These are phyloP conservation scores for Yamadazyma triangularis DNA, from an alignment of 1,139 yeast genomes.

Conservation along the genomic window DNA sequence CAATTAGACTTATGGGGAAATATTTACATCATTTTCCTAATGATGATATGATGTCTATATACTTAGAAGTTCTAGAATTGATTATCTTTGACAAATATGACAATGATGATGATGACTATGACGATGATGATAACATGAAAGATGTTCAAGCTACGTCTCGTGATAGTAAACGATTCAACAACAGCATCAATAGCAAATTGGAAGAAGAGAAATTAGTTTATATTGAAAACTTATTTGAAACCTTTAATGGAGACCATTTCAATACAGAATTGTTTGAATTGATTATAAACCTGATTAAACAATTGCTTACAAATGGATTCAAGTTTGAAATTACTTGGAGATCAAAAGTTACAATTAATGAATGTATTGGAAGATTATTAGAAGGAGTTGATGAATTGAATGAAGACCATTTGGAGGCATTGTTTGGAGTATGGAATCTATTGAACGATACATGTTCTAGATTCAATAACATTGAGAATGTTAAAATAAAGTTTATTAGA, in stretches of 20 bases:
- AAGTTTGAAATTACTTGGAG: constrained; percentile 54
- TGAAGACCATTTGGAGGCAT: constrained; percentile 8
- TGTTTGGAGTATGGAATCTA: constrained; percentile 20
- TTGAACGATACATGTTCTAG: constrained; percentile 29
- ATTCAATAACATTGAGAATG: constrained; percentile 56
- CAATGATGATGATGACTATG: constrained; percentile 23
- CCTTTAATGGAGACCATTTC: constrained; percentile 17
- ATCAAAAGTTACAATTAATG: constrained; percentile 44
- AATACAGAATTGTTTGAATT: constrained; percentile 20
- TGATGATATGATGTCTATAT: constrained; percentile 32
- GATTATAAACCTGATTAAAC: constrained; percentile 17
- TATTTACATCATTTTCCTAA: constrained; percentile 44
- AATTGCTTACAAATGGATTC: constrained; percentile 16
- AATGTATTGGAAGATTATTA: constrained; percentile 20
- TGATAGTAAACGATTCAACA: constrained; percentile 9
- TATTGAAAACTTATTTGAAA: constrained; percentile 27
- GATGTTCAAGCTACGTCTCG: constrained; percentile 4
- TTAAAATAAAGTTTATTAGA: constrained; percentile 47
- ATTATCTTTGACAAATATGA: constrained; percentile 32
- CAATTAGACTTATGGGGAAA: constrained; percentile 47
- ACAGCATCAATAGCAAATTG: constrained; percentile 13
- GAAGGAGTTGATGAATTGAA: constrained; percentile 9
- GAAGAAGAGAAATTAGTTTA: constrained; percentile 35
- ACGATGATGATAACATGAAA: constrained; percentile 28
- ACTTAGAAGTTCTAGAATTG: constrained; percentile 30